phyloP scores from a whole-genome alignment of 108 stramenopile species.

The Parietichytrium sp. region DNA sequence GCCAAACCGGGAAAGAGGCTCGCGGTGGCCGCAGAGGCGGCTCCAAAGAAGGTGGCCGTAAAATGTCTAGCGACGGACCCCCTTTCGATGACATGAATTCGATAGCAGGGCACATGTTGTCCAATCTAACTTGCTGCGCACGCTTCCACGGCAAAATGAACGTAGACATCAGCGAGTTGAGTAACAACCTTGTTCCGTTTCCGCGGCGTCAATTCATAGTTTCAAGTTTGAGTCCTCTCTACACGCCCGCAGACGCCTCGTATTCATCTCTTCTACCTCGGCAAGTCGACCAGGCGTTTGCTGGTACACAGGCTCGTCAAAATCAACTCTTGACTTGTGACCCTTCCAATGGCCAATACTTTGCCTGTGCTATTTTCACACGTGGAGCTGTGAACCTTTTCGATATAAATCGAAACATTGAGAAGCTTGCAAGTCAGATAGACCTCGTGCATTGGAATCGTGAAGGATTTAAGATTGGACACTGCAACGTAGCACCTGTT shows the following conservation, averaged over 20 bases:
- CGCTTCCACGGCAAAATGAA: slow-evolving; percentile 65
- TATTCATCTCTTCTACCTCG: neutral
- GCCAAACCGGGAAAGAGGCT: neutral
- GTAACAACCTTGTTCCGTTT: slow-evolving; percentile 69
- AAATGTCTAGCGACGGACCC: no score
- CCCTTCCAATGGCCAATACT: slow-evolving; percentile 40
- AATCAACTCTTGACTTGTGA: slow-evolving; percentile 48
- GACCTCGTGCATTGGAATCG: slow-evolving; percentile 61
- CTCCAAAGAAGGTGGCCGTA: slow-evolving; percentile 39
- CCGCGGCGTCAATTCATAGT: slow-evolving; percentile 61
- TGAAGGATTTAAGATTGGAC: slow-evolving; percentile 67
- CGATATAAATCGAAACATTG: slow-evolving; percentile 54
- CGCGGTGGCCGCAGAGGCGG: neutral
- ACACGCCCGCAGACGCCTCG: neutral
- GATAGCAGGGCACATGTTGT: slow-evolving; percentile 60
- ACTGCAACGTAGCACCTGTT: slow-evolving; percentile 49
- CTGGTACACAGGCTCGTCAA: slow-evolving; percentile 40
- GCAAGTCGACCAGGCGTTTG: slow-evolving; percentile 42
- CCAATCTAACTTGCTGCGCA: slow-evolving; percentile 59
- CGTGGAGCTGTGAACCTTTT: slow-evolving; percentile 56
- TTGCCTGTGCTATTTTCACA: slow-evolving; percentile 60
- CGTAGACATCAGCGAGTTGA: slow-evolving; percentile 68
- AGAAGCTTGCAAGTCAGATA: slow-evolving; percentile 43
- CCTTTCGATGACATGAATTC: slow-evolving; percentile 67
- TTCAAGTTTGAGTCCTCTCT: neutral